Percentiles rank a stretch among this genome's conserved stretches.
Conservation (phyloP, 179 eudicot species). For the Corrigiola litoralis region DNA sequence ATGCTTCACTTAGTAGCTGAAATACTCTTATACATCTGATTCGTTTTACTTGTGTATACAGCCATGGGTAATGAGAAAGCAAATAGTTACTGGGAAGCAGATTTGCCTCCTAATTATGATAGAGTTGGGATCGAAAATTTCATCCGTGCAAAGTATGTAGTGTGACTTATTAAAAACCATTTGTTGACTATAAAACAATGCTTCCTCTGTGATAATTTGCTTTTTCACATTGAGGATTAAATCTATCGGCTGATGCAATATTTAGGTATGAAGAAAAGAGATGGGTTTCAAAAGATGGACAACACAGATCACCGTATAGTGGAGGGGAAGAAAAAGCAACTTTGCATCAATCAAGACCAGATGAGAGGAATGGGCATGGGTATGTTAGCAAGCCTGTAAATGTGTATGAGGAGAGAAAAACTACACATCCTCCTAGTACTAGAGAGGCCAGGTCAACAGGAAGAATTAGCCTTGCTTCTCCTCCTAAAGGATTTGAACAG, state of each 20-base stretch:
- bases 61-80: constrained; percentile 92
- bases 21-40: not conserved
- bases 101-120: constrained; percentile 92
- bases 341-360: constrained; percentile 53
- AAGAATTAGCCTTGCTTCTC: constrained; percentile 64
- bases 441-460: constrained; percentile 39
- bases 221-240: constrained; percentile 5
- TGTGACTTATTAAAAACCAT: not conserved
- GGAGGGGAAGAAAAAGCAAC: constrained; percentile 49
- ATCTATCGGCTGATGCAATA: constrained; percentile 5
- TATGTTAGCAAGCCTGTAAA: constrained; percentile 30
- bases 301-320: constrained; percentile 51
- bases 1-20: not conserved
- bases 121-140: constrained; percentile 99
- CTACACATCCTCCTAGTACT: constrained; percentile 29
- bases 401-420: constrained; percentile 51
- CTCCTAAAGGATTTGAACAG: constrained; percentile 70
- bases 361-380: constrained; percentile 51
- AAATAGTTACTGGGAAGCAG: constrained; percentile 97
- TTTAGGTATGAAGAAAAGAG: constrained; percentile 94
- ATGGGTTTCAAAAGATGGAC: constrained; percentile 70
- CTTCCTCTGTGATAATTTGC: not conserved
- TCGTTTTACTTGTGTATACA: constrained; percentile 19
- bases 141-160: constrained; percentile 92
- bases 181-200: not conserved